These are phyloP conservation scores for Macrophomina phaseolina DNA, from an alignment of 2,329 filamentous ascomycete genomes.

Conservation along the genomic window DNA sequence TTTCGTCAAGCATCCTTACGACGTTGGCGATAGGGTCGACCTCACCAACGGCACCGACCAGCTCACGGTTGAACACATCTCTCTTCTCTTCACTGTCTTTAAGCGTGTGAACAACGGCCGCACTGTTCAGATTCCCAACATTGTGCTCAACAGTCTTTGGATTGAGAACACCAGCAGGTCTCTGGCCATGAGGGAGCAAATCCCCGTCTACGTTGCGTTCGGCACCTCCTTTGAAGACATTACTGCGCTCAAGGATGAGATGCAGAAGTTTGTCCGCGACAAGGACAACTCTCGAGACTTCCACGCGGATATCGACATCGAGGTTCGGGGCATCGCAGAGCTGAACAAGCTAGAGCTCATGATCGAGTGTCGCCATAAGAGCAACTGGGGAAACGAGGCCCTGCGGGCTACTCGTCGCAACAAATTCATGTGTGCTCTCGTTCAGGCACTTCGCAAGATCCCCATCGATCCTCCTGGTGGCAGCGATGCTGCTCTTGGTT, in stretches of 20 bases:
- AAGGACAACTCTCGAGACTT: conserved; percentile 92
- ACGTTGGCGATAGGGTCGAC: conserved; percentile 93
- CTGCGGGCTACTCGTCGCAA: conserved; percentile 81
- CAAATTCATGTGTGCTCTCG: conserved; percentile 96
- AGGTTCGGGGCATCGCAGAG: conserved; percentile 78
- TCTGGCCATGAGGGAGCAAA: conserved; percentile 86
- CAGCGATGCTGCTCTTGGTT: conserved; percentile 66
- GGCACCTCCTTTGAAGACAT: conserved; percentile 90
- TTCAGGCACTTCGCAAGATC: conserved; percentile 82
- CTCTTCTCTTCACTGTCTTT: conserved; percentile 91
- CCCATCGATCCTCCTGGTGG: conserved; percentile 85
- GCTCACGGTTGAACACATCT: conserved; percentile 90
- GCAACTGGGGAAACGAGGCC: conserved; percentile 69
- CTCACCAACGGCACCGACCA: conserved; percentile 66
- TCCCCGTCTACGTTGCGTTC: conserved; percentile 81
- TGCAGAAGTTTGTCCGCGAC: conserved; percentile 81
- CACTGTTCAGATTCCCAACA: conserved; percentile 84
- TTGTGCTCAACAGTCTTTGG: conserved; percentile 89
- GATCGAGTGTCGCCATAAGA: conserved; percentile 86
- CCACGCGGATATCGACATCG: conserved; percentile 79
- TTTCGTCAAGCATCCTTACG: conserved; percentile 97
- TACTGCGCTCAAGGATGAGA: conserved; percentile 80
- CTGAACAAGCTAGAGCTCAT: conserved; percentile 87
- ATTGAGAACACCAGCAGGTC: conserved; percentile 92
- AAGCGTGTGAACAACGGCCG: conserved; percentile 82